phyloP scores from a whole-genome alignment of 2,329 filamentous ascomycete species.

The Penicillium rolfsii region DNA sequence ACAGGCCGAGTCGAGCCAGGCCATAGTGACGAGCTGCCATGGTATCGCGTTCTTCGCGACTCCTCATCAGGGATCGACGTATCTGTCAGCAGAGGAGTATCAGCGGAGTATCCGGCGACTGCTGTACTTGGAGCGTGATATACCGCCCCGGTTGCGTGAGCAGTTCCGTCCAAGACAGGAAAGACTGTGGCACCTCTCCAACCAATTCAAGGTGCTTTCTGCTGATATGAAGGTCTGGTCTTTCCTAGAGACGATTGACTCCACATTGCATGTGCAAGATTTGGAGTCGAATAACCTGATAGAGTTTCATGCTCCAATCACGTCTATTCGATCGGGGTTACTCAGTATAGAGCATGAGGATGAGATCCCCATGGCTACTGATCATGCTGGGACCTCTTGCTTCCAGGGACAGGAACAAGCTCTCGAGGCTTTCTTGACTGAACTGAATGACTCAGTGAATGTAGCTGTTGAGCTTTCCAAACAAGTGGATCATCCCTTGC shows the following conservation, averaged over 20 bases:
- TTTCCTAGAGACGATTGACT: conserved; percentile 66
- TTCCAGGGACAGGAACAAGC: conserved; percentile 36
- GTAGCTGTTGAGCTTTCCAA: conserved; percentile 32
- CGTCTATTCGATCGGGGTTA: conserved; percentile 50
- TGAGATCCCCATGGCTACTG: conserved; percentile 37
- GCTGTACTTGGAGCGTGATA: conserved; percentile 55
- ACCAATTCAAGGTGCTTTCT: conserved; percentile 60
- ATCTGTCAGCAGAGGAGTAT: conserved; percentile 63
- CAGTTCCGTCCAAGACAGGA: conserved; percentile 57
- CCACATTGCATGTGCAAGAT: conserved; percentile 53
- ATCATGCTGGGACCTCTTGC: conserved; percentile 37
- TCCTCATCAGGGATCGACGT: conserved; percentile 66
- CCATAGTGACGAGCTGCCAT: conserved; percentile 60
- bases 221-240: conserved; percentile 65
- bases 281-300: conserved; percentile 48
- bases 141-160: conserved; percentile 56
- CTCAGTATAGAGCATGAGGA: conserved; percentile 39
- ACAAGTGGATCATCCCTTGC: conserved; percentile 50
- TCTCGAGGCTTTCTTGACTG: conserved; percentile 33
- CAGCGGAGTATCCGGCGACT: conserved; percentile 58
- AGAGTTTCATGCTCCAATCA: conserved; percentile 63
- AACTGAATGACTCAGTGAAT: conserved; percentile 26
- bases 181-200: conserved; percentile 54
- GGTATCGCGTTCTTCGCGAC: conserved; percentile 65
- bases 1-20: conserved; percentile 31